Base-by-base conservation (phyloP, 495 filamentous ascomycete species). In the Amniculicola lignicola region DNA sequence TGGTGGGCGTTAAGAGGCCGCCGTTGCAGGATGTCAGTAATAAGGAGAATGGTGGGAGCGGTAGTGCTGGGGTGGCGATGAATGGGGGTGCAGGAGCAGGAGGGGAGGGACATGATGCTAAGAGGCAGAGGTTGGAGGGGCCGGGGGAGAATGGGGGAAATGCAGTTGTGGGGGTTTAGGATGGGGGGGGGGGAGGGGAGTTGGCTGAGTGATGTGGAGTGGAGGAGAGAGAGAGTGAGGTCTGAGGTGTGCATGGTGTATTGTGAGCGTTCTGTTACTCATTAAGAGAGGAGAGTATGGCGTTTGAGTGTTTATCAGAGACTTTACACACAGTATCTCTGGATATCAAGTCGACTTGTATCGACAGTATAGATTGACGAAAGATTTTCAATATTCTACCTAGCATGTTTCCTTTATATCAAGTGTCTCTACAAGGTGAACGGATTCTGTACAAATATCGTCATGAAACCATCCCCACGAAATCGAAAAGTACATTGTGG, bases 11-110 rank as follows among this genome's bases (percentile, higher is more conserved):
- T 6, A 65, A 62, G 55, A 60, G 62, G 35, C 54, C 58, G 27
- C 61, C 69, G 36, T 43, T 73, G 33, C 39, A 54, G n/a, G 70
- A 73, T 60, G 69, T 73, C 23, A 73, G 70, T 51, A 73, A 73
- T 57, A 47, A 52, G 21, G 40, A 12, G 43, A 48, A 64, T 9
- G 48, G 45, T 18, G 41, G 4, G 23, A 14, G 38, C 4, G 29
- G 21, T 14, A 27, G 24, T 37, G 38, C 15, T 12, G 46, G 33
- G 16, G 29, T 18, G 35, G 50, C n/a, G n/a, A n/a, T n/a, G n/a
- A n/a, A n/a, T n/a, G 38, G 9, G 37, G 16, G 41, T 11, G 23
- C 12, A 19, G 36, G 24, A 25, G 38, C 15, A 18, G 46, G 33
- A 24, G 29, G 27, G 35, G 51, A 55, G 35, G 53, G 40, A 11